Conservation (phyloP, 495 filamentous ascomycete species). For the Polyplosphaeria fusca region DNA sequence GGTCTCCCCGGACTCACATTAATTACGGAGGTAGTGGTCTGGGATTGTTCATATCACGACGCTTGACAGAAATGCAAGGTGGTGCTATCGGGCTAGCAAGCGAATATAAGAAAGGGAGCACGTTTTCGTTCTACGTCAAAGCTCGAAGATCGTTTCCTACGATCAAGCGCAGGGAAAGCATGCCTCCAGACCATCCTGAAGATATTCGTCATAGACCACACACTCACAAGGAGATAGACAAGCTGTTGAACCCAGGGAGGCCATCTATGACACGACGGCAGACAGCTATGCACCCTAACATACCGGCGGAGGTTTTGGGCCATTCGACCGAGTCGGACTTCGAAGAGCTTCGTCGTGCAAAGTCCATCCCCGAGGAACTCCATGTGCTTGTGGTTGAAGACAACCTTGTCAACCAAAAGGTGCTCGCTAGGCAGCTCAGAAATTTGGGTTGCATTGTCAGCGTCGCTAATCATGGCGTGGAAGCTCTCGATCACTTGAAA, state of each 20-base stretch:
- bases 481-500: constrained; percentile 35
- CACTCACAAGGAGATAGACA: background rate
- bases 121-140: constrained; percentile 41
- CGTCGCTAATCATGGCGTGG: constrained; percentile 39
- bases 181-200: background rate
- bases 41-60: constrained; percentile 39
- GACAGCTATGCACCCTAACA: background rate
- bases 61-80: constrained; percentile 39
- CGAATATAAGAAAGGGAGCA: constrained; percentile 31
- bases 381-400: constrained; percentile 37
- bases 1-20: constrained; percentile 35
- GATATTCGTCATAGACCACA: background rate
- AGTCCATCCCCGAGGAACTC: background rate
- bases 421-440: constrained; percentile 36
- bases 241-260: background rate
- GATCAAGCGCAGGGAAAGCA: background rate
- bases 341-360: background rate
- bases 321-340: background rate
- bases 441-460: constrained; percentile 32
- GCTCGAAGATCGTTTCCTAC: constrained; percentile 3
- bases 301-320: background rate
- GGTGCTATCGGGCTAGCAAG: constrained; percentile 40
- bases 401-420: constrained; percentile 41
- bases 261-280: background rate
- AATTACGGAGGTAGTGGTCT: constrained; percentile 30